Evolutionary conservation across 2,329 filamentous ascomycete species (phyloP).

Genomic region (Harringtonia lauricola): DNA sequence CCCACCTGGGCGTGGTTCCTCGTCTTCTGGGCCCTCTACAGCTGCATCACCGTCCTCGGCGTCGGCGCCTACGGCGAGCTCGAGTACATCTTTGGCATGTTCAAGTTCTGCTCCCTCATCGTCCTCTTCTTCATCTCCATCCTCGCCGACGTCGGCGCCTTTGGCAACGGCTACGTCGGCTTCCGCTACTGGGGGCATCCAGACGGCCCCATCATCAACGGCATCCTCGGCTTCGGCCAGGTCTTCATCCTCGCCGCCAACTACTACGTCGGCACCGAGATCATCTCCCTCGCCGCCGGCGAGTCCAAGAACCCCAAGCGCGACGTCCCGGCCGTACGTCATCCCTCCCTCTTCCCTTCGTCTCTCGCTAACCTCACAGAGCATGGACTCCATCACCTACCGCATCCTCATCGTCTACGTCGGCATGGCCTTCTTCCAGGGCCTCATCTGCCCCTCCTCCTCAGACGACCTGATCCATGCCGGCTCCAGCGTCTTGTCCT

Average conservation of each 20-base stretch:
- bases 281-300: neutral
- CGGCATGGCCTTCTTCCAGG: neutral
- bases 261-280: neutral
- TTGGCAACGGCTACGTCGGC: slow-evolving; percentile 1
- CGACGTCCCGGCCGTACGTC: neutral
- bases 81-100: slow-evolving; percentile 13
- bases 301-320: neutral
- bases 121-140: slow-evolving; percentile 5
- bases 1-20: slow-evolving; percentile 29
- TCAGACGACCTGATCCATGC: neutral
- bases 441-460: neutral
- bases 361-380: neutral
- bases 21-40: slow-evolving; percentile 29
- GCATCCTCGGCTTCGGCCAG: neutral
- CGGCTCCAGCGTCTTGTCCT: neutral
- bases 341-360: neutral
- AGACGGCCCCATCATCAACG: neutral
- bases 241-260: neutral
- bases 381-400: neutral
- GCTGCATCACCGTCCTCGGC: slow-evolving; percentile 18
- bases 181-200: neutral
- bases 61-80: slow-evolving; percentile 25
- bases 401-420: neutral
- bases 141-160: slow-evolving; percentile 4
- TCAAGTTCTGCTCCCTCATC: slow-evolving; percentile 10